Percentiles rank a stretch among this genome's conserved stretches.
Conservation (phyloP, 768 basidiomycete genomes). For the Royoungia palumana region DNA sequence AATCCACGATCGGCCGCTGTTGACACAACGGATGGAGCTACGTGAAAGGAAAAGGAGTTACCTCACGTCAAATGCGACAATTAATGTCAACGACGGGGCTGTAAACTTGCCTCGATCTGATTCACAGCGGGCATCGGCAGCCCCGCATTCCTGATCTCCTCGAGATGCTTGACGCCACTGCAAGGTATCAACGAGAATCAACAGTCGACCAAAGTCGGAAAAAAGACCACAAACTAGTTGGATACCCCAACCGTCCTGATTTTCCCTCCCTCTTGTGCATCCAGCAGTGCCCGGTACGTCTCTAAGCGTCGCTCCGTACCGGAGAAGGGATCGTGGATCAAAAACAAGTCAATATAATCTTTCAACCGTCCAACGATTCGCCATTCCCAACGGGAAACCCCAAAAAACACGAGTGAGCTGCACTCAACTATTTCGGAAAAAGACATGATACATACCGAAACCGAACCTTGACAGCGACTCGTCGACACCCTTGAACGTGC, state of each 20-base stretch:
- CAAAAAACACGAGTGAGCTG: neutral
- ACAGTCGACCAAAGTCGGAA: neutral
- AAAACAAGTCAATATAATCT: constrained; percentile 71
- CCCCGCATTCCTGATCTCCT: constrained; percentile 66
- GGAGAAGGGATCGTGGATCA: constrained; percentile 72
- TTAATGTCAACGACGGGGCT: neutral
- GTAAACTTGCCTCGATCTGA: constrained; percentile 65
- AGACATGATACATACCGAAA: constrained; percentile 41
- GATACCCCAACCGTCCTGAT: constrained; percentile 76
- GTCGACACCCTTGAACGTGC: constrained; percentile 55
- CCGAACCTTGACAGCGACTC: constrained; percentile 56
- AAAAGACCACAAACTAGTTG: constrained; percentile 58
- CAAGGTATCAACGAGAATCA: neutral
- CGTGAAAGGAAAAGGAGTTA: constrained; percentile 5
- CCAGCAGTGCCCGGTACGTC: constrained; percentile 67
- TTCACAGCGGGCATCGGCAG: constrained; percentile 69
- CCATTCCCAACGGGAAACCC: too few species aligned
- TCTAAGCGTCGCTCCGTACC: constrained; percentile 63
- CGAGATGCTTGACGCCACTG: constrained; percentile 67
- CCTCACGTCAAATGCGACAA: neutral
- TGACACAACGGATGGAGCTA: constrained; percentile 84
- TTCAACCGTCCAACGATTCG: neutral
- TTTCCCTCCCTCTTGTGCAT: constrained; percentile 61
- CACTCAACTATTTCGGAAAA: constrained; percentile 7
- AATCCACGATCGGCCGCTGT: constrained; percentile 73